Evolutionary conservation across 225 moss, liverwort and hornwort species (phyloP), one percentile per base, ranked within the genome.

Genomic region (Sphagnum contortum): DNA sequence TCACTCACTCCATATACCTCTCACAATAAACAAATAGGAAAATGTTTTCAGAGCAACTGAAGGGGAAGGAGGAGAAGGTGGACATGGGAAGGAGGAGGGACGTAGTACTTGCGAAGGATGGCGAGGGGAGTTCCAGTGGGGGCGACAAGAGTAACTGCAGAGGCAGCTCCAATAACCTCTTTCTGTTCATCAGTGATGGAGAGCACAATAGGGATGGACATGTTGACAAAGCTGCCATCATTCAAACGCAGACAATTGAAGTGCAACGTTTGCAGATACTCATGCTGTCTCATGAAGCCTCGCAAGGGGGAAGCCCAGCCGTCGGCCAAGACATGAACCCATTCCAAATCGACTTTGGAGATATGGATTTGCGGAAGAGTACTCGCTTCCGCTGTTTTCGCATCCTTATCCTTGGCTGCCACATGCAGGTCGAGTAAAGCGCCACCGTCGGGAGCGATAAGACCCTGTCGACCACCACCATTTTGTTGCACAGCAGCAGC

Each of bases 181-280:
- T 89, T 98, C 57, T 86, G 76, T 10, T 49, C n/a, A n/a, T 94
- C 91, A 52, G 83, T 81, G 57, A 94, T 72, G 48, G 89, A 83
- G 49, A 94, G 69, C 66, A 89, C 94, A 45, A 94, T 91, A 10
- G 94, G 94, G 64, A 94, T 70, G 56, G 91, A 94, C 94, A 94
- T 94, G 63, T 94, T 94, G 0, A 89, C 87, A 9, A 91, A 14
- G 47, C 69, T 70, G 2, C 89, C 85, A 61, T 82, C 80, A 12
- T 68, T 10, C 14, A 76, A 46, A 14, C 81, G 78, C 11, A 91
- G 63, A 6, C 75, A 12, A 70, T 91, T 91, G 79, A 91, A 94
- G 64, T 94, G 94, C 61, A 94, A 55, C 4, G 91, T 71, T 65
- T 89, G 91, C 67, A 94, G 70, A 52, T 91, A 94, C 77, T 94